These are phyloP conservation scores for Guyanaporus albipodus DNA, from an alignment of 768 basidiomycete genomes.

Conservation along the genomic window DNA sequence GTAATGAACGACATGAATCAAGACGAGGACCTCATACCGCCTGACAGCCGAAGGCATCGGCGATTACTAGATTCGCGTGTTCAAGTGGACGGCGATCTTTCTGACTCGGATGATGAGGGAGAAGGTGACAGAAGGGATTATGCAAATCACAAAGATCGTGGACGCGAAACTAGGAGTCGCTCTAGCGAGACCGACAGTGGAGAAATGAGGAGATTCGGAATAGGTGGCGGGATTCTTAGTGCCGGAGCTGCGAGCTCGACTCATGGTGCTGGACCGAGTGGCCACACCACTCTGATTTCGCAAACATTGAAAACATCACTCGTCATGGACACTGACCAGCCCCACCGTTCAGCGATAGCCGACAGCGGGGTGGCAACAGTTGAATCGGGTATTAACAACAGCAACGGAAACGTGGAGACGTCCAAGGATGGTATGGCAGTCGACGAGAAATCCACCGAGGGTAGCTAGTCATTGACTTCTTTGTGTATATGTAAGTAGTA, in stretches of 20 bases:
- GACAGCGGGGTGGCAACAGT: slow-evolving; percentile 17
- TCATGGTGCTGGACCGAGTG: slow-evolving; percentile 75
- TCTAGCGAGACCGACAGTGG: slow-evolving; percentile 44
- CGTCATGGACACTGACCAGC: slow-evolving; percentile 35
- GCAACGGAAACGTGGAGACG: slow-evolving; percentile 12
- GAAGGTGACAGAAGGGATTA: slow-evolving; percentile 79
- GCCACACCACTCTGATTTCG: slow-evolving; percentile 46
- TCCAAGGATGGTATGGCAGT: slow-evolving; percentile 25
- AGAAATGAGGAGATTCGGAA: slow-evolving; percentile 53
- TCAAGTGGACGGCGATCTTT: slow-evolving; percentile 85
- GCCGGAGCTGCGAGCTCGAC: slow-evolving; percentile 52
- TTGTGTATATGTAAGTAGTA: no score
- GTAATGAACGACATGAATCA: slow-evolving; percentile 74
- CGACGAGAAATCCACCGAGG: slow-evolving; percentile 19
- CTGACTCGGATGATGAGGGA: slow-evolving; percentile 98
- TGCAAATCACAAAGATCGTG: slow-evolving; percentile 51
- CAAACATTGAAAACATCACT: slow-evolving; percentile 24
- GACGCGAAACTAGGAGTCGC: slow-evolving; percentile 38
- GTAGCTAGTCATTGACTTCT: no score
- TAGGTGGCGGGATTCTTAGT: slow-evolving; percentile 68
- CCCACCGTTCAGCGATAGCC: slow-evolving; percentile 12
- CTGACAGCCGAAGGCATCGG: slow-evolving; percentile 72
- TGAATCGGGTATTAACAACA: slow-evolving; percentile 15
- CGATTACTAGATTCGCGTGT: slow-evolving; percentile 75
- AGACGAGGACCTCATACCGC: slow-evolving; percentile 79